phyloP scores from a whole-genome alignment of 2,329 filamentous ascomycete species.

The Drechmeria coniospora region DNA sequence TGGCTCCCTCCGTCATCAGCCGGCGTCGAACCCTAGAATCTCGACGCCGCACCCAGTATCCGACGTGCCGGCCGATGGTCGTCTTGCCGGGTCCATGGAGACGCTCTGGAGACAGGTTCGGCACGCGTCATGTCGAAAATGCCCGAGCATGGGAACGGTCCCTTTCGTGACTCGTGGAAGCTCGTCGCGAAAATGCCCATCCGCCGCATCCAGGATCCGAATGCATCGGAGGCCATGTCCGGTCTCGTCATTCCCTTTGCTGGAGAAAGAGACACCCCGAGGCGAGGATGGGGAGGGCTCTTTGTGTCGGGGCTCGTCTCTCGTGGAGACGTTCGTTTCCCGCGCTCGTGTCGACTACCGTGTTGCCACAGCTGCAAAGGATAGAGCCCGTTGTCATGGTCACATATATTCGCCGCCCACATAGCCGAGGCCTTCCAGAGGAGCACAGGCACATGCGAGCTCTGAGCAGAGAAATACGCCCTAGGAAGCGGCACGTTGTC shows the following conservation, averaged over 20 bases:
- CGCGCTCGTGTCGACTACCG: slow-evolving; percentile 16
- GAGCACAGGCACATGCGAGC: slow-evolving; percentile 12
- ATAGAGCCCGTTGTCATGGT: slow-evolving; percentile 10
- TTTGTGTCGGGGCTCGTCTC: slow-evolving; percentile 12
- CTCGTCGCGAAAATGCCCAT: slow-evolving; percentile 16
- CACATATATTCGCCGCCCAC: slow-evolving; percentile 21
- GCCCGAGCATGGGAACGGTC: slow-evolving; percentile 15
- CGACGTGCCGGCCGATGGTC: not conserved
- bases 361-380: slow-evolving; percentile 4
- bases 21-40: no score
- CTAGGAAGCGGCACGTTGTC: slow-evolving; percentile 15
- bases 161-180: slow-evolving; percentile 21
- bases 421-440: slow-evolving; percentile 14
- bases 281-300: slow-evolving; percentile 22
- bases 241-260: slow-evolving; percentile 24
- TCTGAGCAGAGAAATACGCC: slow-evolving; percentile 9
- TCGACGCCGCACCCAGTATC: not conserved
- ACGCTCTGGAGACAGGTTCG: slow-evolving; percentile 4
- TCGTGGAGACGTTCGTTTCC: slow-evolving; percentile 13
- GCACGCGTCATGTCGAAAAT: slow-evolving; percentile 10
- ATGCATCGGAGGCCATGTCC: slow-evolving; percentile 4
- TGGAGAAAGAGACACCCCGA: slow-evolving; percentile 24
- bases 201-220: slow-evolving; percentile 13
- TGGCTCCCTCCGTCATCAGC: not conserved
- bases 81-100: not conserved